Evolutionary conservation across 2,329 filamentous ascomycete species (phyloP), one percentile per base, ranked within the genome.

Genomic region (Corinectria fuckeliana): DNA sequence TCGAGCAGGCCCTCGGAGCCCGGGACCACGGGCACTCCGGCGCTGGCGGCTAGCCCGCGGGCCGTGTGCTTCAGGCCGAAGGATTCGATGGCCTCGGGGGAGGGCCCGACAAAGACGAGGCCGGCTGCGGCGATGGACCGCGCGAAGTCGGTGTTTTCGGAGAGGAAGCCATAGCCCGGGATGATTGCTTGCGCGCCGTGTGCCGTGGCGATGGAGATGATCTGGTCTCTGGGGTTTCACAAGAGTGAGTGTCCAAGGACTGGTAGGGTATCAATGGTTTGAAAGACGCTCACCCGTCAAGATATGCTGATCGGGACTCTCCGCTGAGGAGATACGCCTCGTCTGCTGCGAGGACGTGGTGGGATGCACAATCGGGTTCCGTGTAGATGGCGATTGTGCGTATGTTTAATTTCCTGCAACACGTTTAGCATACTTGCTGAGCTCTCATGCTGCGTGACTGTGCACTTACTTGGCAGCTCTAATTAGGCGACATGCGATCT

Each of bases 81-180:
- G 0, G 78, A 79, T 57, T 82, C 78, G 50, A 88, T 87, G 21
- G 74, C 74, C 21, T 78, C 75, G 0, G 83, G 77, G 3, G 78
- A 79, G 0, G 88, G 87, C 0, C 88, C 88, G 2, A 85, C 80
- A 69, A 86, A 89, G 0, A 75, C 75, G 53, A 88, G 76, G 0
- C 85, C 86, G 1, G 83, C 83, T 14, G 80, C 75, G 5, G 75
- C 68, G 4, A 85, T 82, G 20, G 78, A 72, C 45, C 77, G 72
- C 1, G 86, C 85, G 65, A 91, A 90, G 10, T 83, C 80, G 6
- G 82, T 80, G 28, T 67, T 67, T 23, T 67, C 64, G 16, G 56
- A 56, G 16, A 67, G 49, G 41, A 65, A 67, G 14, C 64, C 64
- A 49, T 67, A 67, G 11, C 64, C 64, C 3, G 65, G 61, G 47